Percentiles rank a stretch among this genome's conserved stretches.
phyloP scores from a whole-genome alignment of 495 filamentous ascomycete genomes.

The Margaritispora aquatica region DNA sequence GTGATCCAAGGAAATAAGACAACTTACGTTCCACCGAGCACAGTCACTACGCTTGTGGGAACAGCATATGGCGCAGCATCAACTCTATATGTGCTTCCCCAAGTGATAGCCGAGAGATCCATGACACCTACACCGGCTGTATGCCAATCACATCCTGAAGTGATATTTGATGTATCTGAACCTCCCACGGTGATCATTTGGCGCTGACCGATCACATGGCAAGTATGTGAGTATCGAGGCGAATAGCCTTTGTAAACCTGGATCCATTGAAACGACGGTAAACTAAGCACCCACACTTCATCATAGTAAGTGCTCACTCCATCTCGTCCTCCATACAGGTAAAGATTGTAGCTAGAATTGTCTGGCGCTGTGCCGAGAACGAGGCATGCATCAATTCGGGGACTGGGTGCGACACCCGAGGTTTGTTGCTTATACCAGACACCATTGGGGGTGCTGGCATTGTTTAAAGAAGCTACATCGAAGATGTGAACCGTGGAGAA shows the following conservation, averaged over 20 bases:
- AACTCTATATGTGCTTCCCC: conserved; percentile 31
- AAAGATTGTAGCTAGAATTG: conserved; percentile 26
- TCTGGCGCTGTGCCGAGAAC: conserved; percentile 27
- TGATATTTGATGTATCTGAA: conserved; percentile 10
- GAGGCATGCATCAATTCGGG: conserved; percentile 31
- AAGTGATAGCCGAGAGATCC: conserved; percentile 29
- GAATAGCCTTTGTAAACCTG: conserved; percentile 23
- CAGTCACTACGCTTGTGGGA: conserved; percentile 18
- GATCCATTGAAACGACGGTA: conserved; percentile 34
- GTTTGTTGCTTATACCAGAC: conserved; percentile 32
- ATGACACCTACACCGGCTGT: conserved; percentile 29
- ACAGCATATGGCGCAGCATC: conserved; percentile 25
- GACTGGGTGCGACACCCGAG: conserved; percentile 27
- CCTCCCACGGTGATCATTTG: conserved; percentile 40
- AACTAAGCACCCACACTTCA: conserved; percentile 30
- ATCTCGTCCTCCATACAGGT: conserved; percentile 4
- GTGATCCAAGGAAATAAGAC: neutral
- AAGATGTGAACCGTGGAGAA: conserved; percentile 31
- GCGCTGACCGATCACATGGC: conserved; percentile 29
- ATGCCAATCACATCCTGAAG: conserved; percentile 34
- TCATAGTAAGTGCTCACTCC: conserved; percentile 22
- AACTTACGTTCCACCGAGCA: conserved; percentile 23
- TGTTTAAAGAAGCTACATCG: conserved; percentile 30
- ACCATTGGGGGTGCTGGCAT: conserved; percentile 16
- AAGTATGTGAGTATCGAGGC: conserved; percentile 34